Percentiles rank a stretch among this genome's conserved stretches.
Evolutionary conservation across 2,329 filamentous ascomycete species (phyloP).

Genomic region (Boeremia exigua): DNA sequence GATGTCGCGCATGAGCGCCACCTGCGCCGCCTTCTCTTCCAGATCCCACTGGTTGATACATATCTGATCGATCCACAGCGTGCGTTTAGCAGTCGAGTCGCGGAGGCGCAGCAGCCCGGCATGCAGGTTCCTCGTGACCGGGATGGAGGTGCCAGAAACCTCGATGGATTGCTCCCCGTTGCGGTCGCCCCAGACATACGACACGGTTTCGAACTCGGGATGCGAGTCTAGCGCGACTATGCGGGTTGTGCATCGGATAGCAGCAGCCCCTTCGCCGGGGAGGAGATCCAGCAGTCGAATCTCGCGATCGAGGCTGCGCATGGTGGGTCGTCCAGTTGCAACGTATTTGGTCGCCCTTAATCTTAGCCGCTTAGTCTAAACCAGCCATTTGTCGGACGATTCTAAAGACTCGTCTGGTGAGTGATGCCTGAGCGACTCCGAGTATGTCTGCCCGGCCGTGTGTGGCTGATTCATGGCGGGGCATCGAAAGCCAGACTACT

Average conservation of each 20-base stretch:
- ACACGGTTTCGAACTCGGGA: conserved; percentile 23
- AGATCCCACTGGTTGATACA: conserved; percentile 39
- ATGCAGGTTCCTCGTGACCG: conserved; percentile 24
- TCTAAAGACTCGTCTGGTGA: no score
- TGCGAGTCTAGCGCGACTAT: conserved; percentile 7
- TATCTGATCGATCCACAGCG: conserved; percentile 36
- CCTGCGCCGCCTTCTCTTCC: conserved; percentile 30
- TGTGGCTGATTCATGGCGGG: no score
- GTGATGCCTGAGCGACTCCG: no score
- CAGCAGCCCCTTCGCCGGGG: conserved; percentile 8
- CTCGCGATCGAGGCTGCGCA: conserved; percentile 7
- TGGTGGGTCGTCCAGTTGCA: background rate
- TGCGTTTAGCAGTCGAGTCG: background rate
- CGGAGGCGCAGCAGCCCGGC: conserved; percentile 25
- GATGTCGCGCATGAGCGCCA: conserved; percentile 36
- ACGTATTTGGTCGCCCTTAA: background rate
- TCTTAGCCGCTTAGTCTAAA: background rate
- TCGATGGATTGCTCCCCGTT: conserved; percentile 11
- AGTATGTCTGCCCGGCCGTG: no score
- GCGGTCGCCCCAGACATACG: conserved; percentile 30
- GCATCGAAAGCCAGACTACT: no score
- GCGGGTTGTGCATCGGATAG: conserved; percentile 10
- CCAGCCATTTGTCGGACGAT: no score
- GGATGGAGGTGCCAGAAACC: conserved; percentile 9
- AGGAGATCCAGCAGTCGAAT: conserved; percentile 19